Evolutionary conservation across 768 basidiomycete species (phyloP).

Genomic region (Collybia nuda): DNA sequence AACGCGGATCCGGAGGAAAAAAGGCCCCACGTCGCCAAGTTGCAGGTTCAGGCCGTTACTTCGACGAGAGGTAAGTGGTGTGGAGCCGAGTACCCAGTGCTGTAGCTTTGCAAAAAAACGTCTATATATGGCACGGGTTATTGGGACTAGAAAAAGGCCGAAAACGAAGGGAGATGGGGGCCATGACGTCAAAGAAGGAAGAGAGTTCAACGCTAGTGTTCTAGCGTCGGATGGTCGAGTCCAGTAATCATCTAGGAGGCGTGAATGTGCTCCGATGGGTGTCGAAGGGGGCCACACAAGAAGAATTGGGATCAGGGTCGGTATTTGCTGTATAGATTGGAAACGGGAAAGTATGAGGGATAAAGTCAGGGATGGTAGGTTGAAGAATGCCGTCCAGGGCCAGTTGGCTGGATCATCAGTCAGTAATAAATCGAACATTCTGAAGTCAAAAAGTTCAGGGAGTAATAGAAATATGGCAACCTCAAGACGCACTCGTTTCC

Average conservation of each 20-base stretch:
- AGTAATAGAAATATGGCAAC: no score
- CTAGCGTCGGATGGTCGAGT: conserved; percentile 15
- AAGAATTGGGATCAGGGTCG: conserved; percentile 44
- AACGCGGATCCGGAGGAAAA: conserved; percentile 34
- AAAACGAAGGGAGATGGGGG: conserved; percentile 62
- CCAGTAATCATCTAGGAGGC: conserved; percentile 32
- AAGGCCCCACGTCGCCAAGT: conserved; percentile 27
- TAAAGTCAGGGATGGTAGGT: conserved; percentile 72
- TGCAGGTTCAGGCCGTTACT: conserved; percentile 18
- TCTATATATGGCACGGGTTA: conserved; percentile 45
- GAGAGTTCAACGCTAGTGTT: conserved; percentile 27
- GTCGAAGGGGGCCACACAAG: conserved; percentile 45
- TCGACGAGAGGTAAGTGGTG: conserved; percentile 26
- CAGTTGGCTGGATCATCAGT: conserved; percentile 71
- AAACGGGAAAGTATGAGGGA: conserved; percentile 65
- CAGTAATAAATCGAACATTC: conserved; percentile 64
- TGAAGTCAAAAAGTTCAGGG: conserved; percentile 15
- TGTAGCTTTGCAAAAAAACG: conserved; percentile 38
- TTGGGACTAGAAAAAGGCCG: conserved; percentile 50
- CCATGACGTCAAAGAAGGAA: conserved; percentile 33
- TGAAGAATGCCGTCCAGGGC: conserved; percentile 75
- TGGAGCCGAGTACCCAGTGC: conserved; percentile 41
- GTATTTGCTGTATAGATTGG: conserved; percentile 28
- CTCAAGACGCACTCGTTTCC: conserved; percentile 68
- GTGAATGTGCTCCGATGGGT: conserved; percentile 29